Evolutionary conservation across 805 yeast genomes (phyloP).

Genomic region (Deakozyma indianensis): DNA sequence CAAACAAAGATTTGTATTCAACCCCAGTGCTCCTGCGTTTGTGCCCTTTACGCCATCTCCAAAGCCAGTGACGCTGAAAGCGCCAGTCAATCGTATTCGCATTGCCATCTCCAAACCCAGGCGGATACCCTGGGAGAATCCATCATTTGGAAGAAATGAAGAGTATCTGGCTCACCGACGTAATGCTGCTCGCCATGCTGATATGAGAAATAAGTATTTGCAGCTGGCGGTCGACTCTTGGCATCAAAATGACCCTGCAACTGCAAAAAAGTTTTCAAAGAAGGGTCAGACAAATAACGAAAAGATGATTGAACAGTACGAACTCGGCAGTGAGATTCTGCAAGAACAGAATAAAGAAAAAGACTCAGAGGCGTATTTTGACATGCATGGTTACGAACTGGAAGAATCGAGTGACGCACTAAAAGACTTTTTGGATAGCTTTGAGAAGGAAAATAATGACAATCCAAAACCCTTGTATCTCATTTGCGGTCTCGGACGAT

Average conservation of each 20-base stretch:
- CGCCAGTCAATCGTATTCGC: background rate
- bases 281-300: constrained; percentile 21
- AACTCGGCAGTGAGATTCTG: constrained; percentile 15
- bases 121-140: constrained; percentile 18
- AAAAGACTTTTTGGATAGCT: constrained; percentile 12
- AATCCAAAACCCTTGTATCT: constrained; percentile 18
- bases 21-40: background rate
- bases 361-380: constrained; percentile 17
- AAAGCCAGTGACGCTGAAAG: background rate
- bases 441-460: constrained; percentile 12
- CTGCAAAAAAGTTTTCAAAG: constrained; percentile 17
- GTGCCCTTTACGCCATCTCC: background rate
- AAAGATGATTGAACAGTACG: constrained; percentile 15
- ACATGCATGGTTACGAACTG: constrained; percentile 23
- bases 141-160: constrained; percentile 12
- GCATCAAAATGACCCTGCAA: constrained; percentile 18
- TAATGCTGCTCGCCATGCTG: constrained; percentile 15
- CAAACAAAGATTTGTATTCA: background rate
- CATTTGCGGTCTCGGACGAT: constrained; percentile 21
- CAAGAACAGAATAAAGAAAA: constrained; percentile 13
- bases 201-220: constrained; percentile 20
- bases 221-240: constrained; percentile 20
- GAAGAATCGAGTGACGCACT: constrained; percentile 20
- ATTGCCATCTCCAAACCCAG: constrained; percentile 5
- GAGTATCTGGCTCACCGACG: constrained; percentile 15